phyloP scores from a whole-genome alignment of 768 basidiomycete species.

The Xerocomus brunneocitrinus region DNA sequence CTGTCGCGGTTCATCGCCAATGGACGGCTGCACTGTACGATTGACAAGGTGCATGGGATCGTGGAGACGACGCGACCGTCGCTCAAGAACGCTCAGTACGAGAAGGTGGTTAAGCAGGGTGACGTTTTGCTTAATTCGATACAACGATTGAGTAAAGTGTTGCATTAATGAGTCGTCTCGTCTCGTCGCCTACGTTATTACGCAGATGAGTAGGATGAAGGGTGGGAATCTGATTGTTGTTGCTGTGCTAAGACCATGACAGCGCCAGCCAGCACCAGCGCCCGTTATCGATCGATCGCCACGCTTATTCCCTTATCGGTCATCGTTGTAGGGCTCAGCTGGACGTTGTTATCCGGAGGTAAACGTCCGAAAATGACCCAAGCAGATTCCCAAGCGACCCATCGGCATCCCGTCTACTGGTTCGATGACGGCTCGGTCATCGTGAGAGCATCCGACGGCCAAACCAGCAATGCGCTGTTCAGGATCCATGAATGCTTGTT shows the following conservation, averaged over 20 bases:
- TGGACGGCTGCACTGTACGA: slow-evolving; percentile 78
- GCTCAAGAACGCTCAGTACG: slow-evolving; percentile 82
- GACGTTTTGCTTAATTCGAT: slow-evolving; percentile 85
- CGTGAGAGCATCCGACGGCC: slow-evolving; percentile 37
- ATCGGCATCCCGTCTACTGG: slow-evolving; percentile 53
- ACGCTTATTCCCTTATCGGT: slow-evolving; percentile 7
- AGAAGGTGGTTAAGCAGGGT: slow-evolving; percentile 89
- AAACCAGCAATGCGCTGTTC: slow-evolving; percentile 35
- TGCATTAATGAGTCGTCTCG: slow-evolving; percentile 39
- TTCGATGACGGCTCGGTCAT: slow-evolving; percentile 62
- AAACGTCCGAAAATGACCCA: background rate
- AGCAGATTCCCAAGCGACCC: background rate
- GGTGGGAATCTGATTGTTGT: background rate
- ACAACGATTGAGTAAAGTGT: slow-evolving; percentile 86
- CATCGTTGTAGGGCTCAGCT: slow-evolving; percentile 2
- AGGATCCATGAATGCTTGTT: slow-evolving; percentile 54
- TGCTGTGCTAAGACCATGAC: background rate
- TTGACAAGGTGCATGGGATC: slow-evolving; percentile 92
- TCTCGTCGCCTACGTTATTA: background rate
- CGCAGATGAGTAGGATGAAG: background rate
- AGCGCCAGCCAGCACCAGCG: background rate
- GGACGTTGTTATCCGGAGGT: background rate
- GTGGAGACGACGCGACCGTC: slow-evolving; percentile 85
- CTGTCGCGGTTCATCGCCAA: slow-evolving; percentile 88
- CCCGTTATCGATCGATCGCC: slow-evolving; percentile 4